Base-by-base conservation (phyloP, 108 stramenopile genomes). In the Ochromonas danica region DNA sequence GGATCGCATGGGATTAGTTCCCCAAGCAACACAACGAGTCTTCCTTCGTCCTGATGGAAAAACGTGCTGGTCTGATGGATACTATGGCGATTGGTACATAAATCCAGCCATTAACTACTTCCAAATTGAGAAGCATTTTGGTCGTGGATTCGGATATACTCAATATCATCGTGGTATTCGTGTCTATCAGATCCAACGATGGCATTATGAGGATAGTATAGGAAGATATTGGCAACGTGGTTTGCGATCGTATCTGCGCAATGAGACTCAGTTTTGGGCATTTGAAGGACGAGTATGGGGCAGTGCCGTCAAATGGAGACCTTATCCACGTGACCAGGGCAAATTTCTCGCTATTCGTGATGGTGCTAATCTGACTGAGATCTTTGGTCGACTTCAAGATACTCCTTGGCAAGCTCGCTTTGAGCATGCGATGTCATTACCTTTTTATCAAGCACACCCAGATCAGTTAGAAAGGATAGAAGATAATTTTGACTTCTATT, bases 41-140 rank as follows among this genome's bases (percentile, higher is more conserved):
- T 67, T 67, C 31, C 35, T 67, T 67, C 27, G 63, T 28, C 30
- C 17, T 31, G 63, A 67, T 67, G 63, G 63, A 14, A 67, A 36
- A 67, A 67, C 63, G 25, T 6, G 3, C 6, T 67, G 63, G 63
- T 67, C 63, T 14, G 63, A 67, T 67, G 33, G 35, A 6, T 67
- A 14, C 25, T 67, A 67, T 67, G 63, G 63, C 25, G 63, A 67
- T 10, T 67, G 63, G 63, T 67, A 35, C 25, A 35, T 67, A 36
- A 67, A 67, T 67, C 63, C 63, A 67, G 63, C 63, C 3, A 35
- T 67, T 28, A 67, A 67, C 25, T 67, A 67, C 25, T 67, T 67
- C 31, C 63, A 67, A 25, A 14, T 67, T 31, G 63, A 67, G 63
- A 28, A 36, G 6, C 63, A 67, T 33, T 67, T 35, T 33, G 63